Evolutionary conservation across 495 filamentous ascomycete species (phyloP), one percentile per base, ranked within the genome.

Genomic region (Aspergillus heteromorphus): DNA sequence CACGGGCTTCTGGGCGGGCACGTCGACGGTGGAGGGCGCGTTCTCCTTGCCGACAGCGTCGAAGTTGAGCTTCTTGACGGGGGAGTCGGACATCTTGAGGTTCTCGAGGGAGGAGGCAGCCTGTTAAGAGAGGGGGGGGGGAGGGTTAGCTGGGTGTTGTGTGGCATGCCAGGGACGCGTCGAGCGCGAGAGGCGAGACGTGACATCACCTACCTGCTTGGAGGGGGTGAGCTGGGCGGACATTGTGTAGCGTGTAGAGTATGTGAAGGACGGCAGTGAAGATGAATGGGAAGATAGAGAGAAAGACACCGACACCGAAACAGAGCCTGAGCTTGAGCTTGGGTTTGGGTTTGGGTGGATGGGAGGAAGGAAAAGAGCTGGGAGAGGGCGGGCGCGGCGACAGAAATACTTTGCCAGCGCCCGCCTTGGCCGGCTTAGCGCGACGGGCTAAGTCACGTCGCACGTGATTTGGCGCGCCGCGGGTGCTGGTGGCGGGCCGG

Each of bases 31-130:
- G 55, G 68, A 76, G 54, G 84, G 78, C 48, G 82, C 71, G 75
- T 96, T 97, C 77, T 96, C 91, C 78, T 97, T 97, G 78, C 84
- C 80, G 38, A 69, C 71, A 21, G 79, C 65, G 23, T 76, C 69
- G 70, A 95, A 91, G 73, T 84, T 77, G 61, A 92, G 80, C 83
- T 93, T 95, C 88, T 95, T 95, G 49, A 83, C 76, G 29, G 91
- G 91, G 0, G 90, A 93, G 58, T 95, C 89, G 61, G 70, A 76
- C 87, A 98, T 95, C 74, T 92, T 95, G 62, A 97, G 77, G 60
- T 82, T 85, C 73, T 92, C 84, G 63, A 97, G 83, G 56, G 84
- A 89, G 67, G 87, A 86, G 61, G 88, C 87, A 78, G 86, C 83
- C 92, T 97, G 68, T n/a, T n/a, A n/a, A n/a, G n/a, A n/a, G n/a